Evolutionary conservation across 1,139 yeast genomes (phyloP), one percentile per base, ranked within the genome.

Genomic region (Taphrina communis): DNA sequence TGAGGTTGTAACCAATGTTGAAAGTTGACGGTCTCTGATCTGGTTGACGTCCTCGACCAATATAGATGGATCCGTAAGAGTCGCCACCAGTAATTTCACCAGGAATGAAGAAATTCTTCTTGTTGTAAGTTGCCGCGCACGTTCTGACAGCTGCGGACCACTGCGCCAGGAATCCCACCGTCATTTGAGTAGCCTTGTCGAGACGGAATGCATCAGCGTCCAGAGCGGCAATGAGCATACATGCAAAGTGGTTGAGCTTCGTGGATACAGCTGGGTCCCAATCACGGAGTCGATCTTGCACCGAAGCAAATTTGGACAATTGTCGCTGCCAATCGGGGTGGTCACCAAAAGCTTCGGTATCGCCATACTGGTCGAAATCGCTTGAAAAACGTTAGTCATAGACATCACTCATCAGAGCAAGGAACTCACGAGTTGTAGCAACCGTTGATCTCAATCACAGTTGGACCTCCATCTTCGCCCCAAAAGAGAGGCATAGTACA

Each of bases 121-220:
- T 69, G 61, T 58, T 58, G 63, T 55, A 62, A 11, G 31, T 39
- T 2, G 55, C 58, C 6, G 71, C 71, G 38, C 71, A 69, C 2
- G 51, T 38, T 11, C 70, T 66, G 44, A 69, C 70, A 36, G 44
- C 53, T 19, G 41, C 41, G 5, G 70, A 57, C 71, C 71, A 69
- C 19, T 68, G 55, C 4, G 70, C 71, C 31, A 67, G 17, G 61
- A 67, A 66, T 17, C 68, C 71, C 12, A 62, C 71, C 1, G 71
- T 69, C 68, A 69, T 69, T 36, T 66, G 70, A 11, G 70, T 67
- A 8, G 71, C 71, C 42, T 69, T 69, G 41, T 69, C 71, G 31
- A 69, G 59, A n/a, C 71, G 70, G 58, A 67, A 69, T 31, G 71
- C 71, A 67, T 69, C 71, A 1, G 68, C 68, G 25, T 69, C 71